Conservation (phyloP, 148 eudicot species). For the Euryodendron excelsum region DNA sequence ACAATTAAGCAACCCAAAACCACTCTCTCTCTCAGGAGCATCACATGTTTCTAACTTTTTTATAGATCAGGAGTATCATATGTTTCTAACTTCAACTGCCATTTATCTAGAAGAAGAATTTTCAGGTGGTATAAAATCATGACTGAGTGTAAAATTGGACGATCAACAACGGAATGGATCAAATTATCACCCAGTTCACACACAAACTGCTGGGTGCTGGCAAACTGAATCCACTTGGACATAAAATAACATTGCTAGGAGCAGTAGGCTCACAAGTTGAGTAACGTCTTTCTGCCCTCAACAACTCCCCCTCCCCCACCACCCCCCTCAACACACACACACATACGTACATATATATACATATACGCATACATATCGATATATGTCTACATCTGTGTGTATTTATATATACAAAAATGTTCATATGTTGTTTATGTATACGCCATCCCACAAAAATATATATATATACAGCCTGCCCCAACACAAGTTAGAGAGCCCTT, state of each 20-base stretch:
- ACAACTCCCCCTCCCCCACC: not conserved
- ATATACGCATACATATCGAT: no score
- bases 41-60: not conserved
- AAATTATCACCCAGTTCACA: not conserved
- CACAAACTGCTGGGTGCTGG: not conserved
- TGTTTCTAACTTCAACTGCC: not conserved
- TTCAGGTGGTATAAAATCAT: not conserved
- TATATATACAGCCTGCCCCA: no score
- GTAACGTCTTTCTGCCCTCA: not conserved
- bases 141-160: conserved; percentile 16
- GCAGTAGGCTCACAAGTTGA: not conserved
- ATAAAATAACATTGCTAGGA: not conserved
- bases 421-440: no score
- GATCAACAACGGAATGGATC: not conserved
- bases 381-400: no score
- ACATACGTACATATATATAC: not conserved
- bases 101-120: not conserved
- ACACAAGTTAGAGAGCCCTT: no score
- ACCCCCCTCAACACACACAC: not conserved
- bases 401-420: no score
- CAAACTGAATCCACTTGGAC: not conserved
- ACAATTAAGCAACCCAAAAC: not conserved
- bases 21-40: not conserved
- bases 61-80: not conserved
- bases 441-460: no score